These are phyloP conservation scores for Cardiospermum halicacabum DNA, from an alignment of 345 rosid genomes.

Conservation along the genomic window DNA sequence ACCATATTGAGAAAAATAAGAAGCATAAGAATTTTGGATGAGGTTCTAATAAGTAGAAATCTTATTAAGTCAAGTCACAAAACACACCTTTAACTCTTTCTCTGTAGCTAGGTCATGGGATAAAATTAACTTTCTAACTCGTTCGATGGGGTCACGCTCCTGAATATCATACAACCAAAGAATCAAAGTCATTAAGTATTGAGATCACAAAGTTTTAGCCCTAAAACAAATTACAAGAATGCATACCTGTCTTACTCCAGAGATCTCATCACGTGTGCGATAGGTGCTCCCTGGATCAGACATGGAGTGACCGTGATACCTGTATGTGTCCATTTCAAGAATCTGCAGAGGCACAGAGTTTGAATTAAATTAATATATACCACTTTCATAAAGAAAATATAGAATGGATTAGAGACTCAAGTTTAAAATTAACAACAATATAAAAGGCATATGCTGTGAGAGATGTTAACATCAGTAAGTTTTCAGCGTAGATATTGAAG, in stretches of 20 bases:
- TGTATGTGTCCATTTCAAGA: conserved; percentile 99
- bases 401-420: background rate
- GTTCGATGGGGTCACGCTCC: conserved; percentile 96
- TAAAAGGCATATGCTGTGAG: background rate
- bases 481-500: background rate
- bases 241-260: conserved; percentile 88
- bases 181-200: background rate
- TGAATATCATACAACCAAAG: conserved; percentile 21
- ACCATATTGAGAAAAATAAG: background rate
- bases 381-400: background rate
- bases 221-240: background rate
- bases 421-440: background rate
- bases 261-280: conserved; percentile 95
- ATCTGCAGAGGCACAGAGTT: conserved; percentile 42
- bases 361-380: background rate
- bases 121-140: conserved; percentile 72
- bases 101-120: conserved; percentile 85
- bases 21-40: background rate
- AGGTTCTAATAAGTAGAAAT: background rate
- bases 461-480: background rate
- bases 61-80: background rate
- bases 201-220: conserved; percentile 2
- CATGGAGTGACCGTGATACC: conserved; percentile 99
- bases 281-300: conserved; percentile 99
- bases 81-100: conserved; percentile 83